These are phyloP conservation scores for Zea mays DNA, from an alignment of 176 grass and related monocot species.

Conservation along the genomic window Zm-B73-REFERENCE-NAM-5.0 NC_050100.1:97399001-97399500, in stretches of 20 bases:
- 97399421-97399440: no score
- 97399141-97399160: neutral
- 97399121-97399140: neutral
- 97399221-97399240: slow-evolving; percentile 50
- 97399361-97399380: neutral
- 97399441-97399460: no score
- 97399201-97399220: slow-evolving; percentile 38
- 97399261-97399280: neutral
- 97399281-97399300: neutral
- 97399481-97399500: no score
- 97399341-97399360: neutral
- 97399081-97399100: neutral
- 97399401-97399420: no score
- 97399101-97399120: neutral
- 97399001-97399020: slow-evolving; percentile 43
- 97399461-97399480: no score
- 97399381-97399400: neutral
- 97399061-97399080: slow-evolving; percentile 17
- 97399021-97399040: slow-evolving; percentile 37
- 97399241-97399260: neutral
- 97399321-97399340: neutral
- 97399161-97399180: slow-evolving; percentile 19
- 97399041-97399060: slow-evolving; percentile 59
- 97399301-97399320: neutral
- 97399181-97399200: slow-evolving; percentile 28